Conservation (phyloP, 805 yeast genomes). For the Metschnikowia matae region DNA sequence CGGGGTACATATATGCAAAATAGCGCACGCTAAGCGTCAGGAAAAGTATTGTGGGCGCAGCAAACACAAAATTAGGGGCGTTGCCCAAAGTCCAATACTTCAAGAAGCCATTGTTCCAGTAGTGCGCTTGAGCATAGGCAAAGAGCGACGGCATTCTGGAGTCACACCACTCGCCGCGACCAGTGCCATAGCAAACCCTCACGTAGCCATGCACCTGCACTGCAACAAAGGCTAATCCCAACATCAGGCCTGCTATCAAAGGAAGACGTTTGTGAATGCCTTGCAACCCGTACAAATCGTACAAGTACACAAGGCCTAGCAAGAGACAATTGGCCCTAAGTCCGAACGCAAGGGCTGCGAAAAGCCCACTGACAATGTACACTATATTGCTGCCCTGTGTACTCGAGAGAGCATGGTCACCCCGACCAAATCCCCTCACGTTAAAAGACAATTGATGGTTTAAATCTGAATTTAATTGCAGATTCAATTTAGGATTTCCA, state of each 20-base stretch:
- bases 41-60: slow-evolving; percentile 58
- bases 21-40: slow-evolving; percentile 38
- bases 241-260: slow-evolving; percentile 52
- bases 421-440: no score
- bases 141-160: slow-evolving; percentile 55
- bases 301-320: slow-evolving; percentile 62
- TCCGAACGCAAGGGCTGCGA: slow-evolving; percentile 54
- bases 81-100: slow-evolving; percentile 80
- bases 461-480: no score
- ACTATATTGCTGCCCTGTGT: neutral
- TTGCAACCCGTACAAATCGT: slow-evolving; percentile 41
- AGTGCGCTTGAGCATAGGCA: slow-evolving; percentile 66
- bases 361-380: slow-evolving; percentile 48
- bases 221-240: slow-evolving; percentile 44
- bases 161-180: slow-evolving; percentile 75
- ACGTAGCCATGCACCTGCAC: slow-evolving; percentile 53
- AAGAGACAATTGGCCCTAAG: slow-evolving; percentile 75
- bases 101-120: slow-evolving; percentile 84
- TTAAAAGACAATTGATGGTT: no score
- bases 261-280: slow-evolving; percentile 18
- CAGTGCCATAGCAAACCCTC: slow-evolving; percentile 54
- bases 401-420: neutral
- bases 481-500: neutral
- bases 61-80: slow-evolving; percentile 77
- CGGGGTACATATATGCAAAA: slow-evolving; percentile 34